Evolutionary conservation across 768 basidiomycete genomes (phyloP).

Genomic region (Pleurotus platypus): DNA sequence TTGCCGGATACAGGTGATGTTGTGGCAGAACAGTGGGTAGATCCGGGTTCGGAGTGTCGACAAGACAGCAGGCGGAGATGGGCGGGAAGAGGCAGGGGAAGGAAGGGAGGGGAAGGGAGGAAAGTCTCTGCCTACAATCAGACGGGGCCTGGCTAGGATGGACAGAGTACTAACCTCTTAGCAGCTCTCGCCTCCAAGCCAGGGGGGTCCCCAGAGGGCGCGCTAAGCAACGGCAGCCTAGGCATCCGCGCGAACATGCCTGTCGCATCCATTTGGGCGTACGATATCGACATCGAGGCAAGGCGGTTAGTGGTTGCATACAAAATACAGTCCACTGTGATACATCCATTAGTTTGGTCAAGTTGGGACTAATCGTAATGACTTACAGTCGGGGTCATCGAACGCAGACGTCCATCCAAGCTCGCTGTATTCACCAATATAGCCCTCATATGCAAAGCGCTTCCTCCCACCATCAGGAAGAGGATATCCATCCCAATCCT

Average conservation of each 20-base stretch:
- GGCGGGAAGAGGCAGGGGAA: background rate
- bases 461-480: conserved; percentile 64
- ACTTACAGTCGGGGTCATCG: conserved; percentile 34
- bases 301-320: no score
- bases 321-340: background rate
- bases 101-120: conserved; percentile 10
- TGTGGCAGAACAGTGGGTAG: conserved; percentile 51
- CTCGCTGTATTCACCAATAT: conserved; percentile 36
- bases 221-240: no score
- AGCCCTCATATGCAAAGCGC: conserved; percentile 42
- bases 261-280: conserved; percentile 46
- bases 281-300: conserved; percentile 21
- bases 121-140: conserved; percentile 21
- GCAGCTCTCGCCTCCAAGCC: no score
- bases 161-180: no score
- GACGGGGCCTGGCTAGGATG: no score
- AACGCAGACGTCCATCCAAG: conserved; percentile 47
- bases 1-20: conserved; percentile 44
- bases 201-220: no score
- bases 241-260: conserved; percentile 25
- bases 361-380: conserved; percentile 1
- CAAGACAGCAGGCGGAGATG: background rate
- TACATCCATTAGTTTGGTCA: conserved; percentile 9
- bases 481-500: conserved; percentile 35
- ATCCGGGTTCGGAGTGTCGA: background rate